A percentile compares a stretch with the other conserved stretches of the same genome.
phyloP scores from a whole-genome alignment of 345 rosid genomes.

The Camelina hispida region DNA sequence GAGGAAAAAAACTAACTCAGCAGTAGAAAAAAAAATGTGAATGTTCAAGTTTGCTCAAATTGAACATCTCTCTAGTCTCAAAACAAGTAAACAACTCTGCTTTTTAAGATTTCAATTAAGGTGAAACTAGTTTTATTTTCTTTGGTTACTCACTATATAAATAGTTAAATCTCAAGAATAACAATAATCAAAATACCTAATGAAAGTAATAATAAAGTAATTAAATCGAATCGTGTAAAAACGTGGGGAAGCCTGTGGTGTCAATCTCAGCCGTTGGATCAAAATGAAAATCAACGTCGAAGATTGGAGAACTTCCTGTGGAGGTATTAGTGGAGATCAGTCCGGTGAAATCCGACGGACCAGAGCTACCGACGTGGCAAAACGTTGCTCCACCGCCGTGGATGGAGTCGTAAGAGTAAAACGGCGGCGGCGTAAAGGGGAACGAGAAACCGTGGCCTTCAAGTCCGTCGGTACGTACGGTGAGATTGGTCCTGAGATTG shows the following conservation, averaged over 20 bases:
- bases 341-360: conserved; percentile 56
- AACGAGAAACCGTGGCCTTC: conserved; percentile 54
- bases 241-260: conserved; percentile 56
- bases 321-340: conserved; percentile 73
- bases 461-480: conserved; percentile 18
- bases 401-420: conserved; percentile 28
- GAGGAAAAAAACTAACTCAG: conserved; percentile 14
- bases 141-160: not conserved
- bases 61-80: conserved; percentile 26
- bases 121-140: not conserved
- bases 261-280: conserved; percentile 60
- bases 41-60: conserved; percentile 40
- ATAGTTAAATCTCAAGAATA: not conserved
- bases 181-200: not conserved
- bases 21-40: conserved; percentile 9
- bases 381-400: not conserved
- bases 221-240: conserved; percentile 22
- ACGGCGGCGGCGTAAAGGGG: conserved; percentile 53
- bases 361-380: conserved; percentile 20
- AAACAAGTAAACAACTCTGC: conserved; percentile 4
- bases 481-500: conserved; percentile 28
- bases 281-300: conserved; percentile 75
- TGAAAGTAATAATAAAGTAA: not conserved
- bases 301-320: conserved; percentile 67
- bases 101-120: conserved; percentile 13